Evolutionary conservation across 179 eudicot genomes (phyloP), one percentile per base, ranked within the genome.

Genomic region (Gypsophila paniculata): DNA sequence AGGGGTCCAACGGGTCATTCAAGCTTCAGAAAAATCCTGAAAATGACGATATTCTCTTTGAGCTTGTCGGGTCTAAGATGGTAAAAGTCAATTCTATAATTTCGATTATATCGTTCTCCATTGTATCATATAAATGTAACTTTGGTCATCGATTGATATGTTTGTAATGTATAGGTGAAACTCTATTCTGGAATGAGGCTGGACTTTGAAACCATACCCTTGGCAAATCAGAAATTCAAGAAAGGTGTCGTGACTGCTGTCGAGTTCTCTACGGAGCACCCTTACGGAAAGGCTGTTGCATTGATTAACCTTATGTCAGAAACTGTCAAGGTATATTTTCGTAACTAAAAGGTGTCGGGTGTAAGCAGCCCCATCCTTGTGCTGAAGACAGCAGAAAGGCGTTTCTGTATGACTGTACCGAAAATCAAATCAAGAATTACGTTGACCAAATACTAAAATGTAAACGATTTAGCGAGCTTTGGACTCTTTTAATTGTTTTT

Each of bases 211-310:
- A 70, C 75, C 57, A 84, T 69, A 65, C 80, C 79, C 44, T 78
- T 78, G 25, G 81, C 65, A 71, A 85, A 84, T 53, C 76, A 74
- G 12, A 78, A 72, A 74, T 77, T 26, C 15, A 90, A 87, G 29
- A 68, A 74, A 11, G 87, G 89, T 58, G 86, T 77, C 48, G 68
- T 88, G 46, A 94, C 97, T 18, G 85, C 86, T 15, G 86, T 91
- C 42, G 96, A 87, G 75, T 94, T 91, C 76, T 89, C 94, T 3
- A 71, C 76, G 12, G 87, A 83, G 36, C 65, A 84, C 66, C 99
- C 99, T 58, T 94, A 94, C 67, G 99, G 99, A 52, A 85, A 66
- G 73, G 89, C 96, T 52, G 79, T 84, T 63, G 92, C 94, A 58
- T 79, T 94, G 69, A 71, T 91, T 29, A 83, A 91, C 85, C 78